Evolutionary conservation across 306 rosid genomes (phyloP), one percentile per base, ranked within the genome.

Genomic region (Carpinus fangiana): DNA sequence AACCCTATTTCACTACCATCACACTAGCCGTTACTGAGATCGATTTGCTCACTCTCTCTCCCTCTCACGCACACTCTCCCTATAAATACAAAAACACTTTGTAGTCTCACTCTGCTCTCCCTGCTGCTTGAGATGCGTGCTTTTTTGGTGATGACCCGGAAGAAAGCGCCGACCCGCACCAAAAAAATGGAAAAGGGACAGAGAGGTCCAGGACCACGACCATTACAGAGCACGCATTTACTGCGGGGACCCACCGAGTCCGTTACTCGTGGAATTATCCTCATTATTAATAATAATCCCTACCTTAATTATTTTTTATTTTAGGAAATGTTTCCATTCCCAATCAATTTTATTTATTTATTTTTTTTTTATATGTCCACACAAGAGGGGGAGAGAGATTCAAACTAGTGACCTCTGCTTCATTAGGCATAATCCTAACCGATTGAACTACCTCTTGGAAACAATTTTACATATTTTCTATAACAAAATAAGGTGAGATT

Each of bases 11-110:
- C 48, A 11, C 74, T 59, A 51, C 78, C 78, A 59, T 5, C 54
- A 69, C 82, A 75, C 65, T 85, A 93, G 87, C 85, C 87, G 89
- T 87, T 87, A 83, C 59, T 50, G 81, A 70, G 85, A 83, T 74
- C 87, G 80, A 65, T 78, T 61, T 48, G 52, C 47, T 64, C 50
- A 13, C 17, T 74, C 60, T 21, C 51, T 20, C 59, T 5, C 45
- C 0, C 48, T 45, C 10, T 31, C 36, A 7, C 26, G 17, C 59
- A 73, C 11, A 56, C 26, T 0, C 12, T 1, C 26, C 3, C 26
- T 59, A 59, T 21, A 59, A 21, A 57, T 21, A 62, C n/a, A 62
- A 23, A 23, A 23, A 18, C 71, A 16, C 71, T 9, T 16, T 10
- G 23, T 28, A 16, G 45, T 59, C 45, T 84, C 54, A 9, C 69